Base-by-base conservation (phyloP, 805 yeast species). In the Pichia sporocuriosa region DNA sequence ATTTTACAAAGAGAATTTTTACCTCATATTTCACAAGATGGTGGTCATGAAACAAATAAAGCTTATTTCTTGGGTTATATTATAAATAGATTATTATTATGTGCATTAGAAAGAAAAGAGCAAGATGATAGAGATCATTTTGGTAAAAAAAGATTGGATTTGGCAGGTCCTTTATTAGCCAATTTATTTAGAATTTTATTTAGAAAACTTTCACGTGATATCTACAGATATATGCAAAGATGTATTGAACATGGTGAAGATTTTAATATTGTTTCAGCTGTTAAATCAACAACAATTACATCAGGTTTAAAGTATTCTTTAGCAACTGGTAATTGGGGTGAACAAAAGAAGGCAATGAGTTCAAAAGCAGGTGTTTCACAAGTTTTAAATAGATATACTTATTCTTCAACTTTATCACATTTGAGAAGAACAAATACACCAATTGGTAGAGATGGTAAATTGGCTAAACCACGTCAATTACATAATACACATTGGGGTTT, bases 291-390 rank as follows among this genome's bases (percentile, higher is more conserved):
- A 53, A 93, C 97, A 3, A 87, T 93, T 55, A 93, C 99, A 29
- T 90, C 95, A 47, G 99, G 99, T 62, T 76, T 93, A 66, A 85
- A 94, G 62, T 93, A 93, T 67, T 93, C 98, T 30, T 73, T 93
- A 58, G 99, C 99, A 41, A 93, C 99, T 13, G 99, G 99, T 73
- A 93, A 93, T 70, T 93, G 99, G 99, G 98, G 99, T 70, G 99
- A 93, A 67, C 99, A 93, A 65, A 90, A 89, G 81, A 93, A 93
- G 65, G 97, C 97, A 12, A 93, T 93, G 98, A 81, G 93, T 47
- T 81, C 97, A 16, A 82, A 96, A 65, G 99, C 98, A 6, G 99
- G 99, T 77, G 99, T 94, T 35, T 90, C 97, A 22, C 98, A 93
- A 72, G 98, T 93, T 52, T 75, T 93, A 66, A 93, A 93, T 65